A percentile compares a stretch with the other conserved stretches of the same genome.
These are phyloP conservation scores for Ganoderma boninense DNA, from an alignment of 1,284 basidiomycete genomes.

Conservation along the genomic window DNA sequence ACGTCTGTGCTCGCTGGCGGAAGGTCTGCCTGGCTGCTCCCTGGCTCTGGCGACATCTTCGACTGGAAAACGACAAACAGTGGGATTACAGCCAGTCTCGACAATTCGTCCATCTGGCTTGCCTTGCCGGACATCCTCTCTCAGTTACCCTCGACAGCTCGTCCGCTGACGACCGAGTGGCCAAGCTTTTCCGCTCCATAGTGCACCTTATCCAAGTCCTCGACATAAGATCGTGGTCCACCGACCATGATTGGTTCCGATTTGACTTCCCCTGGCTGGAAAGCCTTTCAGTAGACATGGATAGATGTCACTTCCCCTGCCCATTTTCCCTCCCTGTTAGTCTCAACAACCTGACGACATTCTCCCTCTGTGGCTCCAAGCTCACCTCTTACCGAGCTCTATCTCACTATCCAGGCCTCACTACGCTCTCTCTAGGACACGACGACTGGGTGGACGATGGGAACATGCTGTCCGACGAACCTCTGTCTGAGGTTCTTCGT, in stretches of 20 bases:
- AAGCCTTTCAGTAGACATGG: neutral
- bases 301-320: too few relatives aligned
- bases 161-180: too few relatives aligned
- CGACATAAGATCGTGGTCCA: neutral
- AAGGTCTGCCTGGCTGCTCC: neutral
- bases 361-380: neutral
- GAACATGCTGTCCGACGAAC: neutral
- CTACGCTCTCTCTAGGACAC: neutral
- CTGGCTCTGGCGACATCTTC: neutral
- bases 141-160: neutral
- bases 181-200: neutral
- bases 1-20: neutral
- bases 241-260: neutral
- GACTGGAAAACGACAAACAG: neutral
- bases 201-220: neutral
- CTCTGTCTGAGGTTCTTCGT: neutral
- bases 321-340: neutral
- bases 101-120: neutral
- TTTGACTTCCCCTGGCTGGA: neutral
- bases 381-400: neutral
- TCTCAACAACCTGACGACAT: neutral
- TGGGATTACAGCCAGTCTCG: neutral
- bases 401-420: neutral
- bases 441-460: neutral
- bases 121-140: neutral